phyloP scores from a whole-genome alignment of 1,284 basidiomycete genomes.

The Sporisorium sorghi region DNA sequence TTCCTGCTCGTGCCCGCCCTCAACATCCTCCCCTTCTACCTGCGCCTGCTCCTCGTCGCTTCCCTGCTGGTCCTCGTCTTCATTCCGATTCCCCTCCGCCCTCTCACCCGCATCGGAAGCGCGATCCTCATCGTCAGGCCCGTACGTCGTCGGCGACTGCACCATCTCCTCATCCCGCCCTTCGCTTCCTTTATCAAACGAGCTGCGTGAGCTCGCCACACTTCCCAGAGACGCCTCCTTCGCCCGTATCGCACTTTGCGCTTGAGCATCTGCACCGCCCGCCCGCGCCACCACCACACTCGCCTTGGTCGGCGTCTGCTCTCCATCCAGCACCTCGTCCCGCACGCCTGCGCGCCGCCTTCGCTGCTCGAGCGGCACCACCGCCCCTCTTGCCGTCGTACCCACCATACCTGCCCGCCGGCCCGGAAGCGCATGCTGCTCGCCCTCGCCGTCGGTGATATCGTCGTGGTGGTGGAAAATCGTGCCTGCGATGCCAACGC shows the following conservation, averaged over 20 bases:
- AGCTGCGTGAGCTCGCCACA: not conserved
- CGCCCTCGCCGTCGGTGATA: constrained; percentile 38
- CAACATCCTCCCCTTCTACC: not conserved
- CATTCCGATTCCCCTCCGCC: not conserved
- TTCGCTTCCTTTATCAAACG: not conserved
- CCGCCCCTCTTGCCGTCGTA: constrained; percentile 16
- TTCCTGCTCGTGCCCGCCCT: not conserved
- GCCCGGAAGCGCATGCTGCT: not conserved
- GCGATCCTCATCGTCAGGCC: not conserved
- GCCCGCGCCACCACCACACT: constrained; percentile 12
- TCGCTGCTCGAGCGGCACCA: constrained; percentile 31
- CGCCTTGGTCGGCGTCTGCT: constrained; percentile 44
- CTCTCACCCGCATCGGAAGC: not conserved
- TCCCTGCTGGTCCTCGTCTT: not conserved
- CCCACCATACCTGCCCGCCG: not conserved
- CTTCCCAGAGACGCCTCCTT: not conserved
- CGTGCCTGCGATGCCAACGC: constrained; percentile 42
- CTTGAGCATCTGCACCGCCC: not conserved
- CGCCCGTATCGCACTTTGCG: not conserved
- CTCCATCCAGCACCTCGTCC: constrained; percentile 36
- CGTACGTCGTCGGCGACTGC: constrained; percentile 6
- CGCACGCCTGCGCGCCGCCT: constrained; percentile 9
- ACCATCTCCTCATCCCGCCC: not conserved
- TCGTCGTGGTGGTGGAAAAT: constrained; percentile 43
- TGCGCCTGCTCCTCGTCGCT: not conserved